Conservation (phyloP, 108 stramenopile species). For the Skeletonema costatum region DNA sequence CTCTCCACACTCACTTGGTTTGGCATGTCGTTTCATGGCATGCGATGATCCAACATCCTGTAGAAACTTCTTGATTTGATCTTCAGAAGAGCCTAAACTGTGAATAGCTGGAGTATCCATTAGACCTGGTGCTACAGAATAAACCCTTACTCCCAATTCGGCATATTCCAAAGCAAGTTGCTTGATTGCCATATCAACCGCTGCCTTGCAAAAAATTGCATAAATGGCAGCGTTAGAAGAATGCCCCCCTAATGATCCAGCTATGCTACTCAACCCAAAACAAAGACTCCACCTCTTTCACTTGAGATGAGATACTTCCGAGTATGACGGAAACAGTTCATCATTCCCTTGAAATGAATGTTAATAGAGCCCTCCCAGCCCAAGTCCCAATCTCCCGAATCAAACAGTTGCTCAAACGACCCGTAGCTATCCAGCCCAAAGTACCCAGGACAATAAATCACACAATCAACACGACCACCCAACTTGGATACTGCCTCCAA, state of each 20-base stretch:
- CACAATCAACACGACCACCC: constrained; percentile 9
- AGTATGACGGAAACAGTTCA: constrained; percentile 8
- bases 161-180: constrained; percentile 28
- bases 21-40: constrained; percentile 14
- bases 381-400: constrained; percentile 7
- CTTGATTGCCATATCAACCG: constrained; percentile 4
- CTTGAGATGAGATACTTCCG: constrained; percentile 8
- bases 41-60: constrained; percentile 3
- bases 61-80: neutral
- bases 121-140: constrained; percentile 6
- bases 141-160: constrained; percentile 1
- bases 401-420: constrained; percentile 14
- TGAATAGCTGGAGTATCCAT: constrained; percentile 21
- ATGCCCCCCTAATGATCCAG: constrained; percentile 8
- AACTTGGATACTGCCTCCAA: neutral
- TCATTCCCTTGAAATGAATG: constrained; percentile 17
- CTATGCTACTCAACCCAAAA: constrained; percentile 13
- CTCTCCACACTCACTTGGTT: constrained; percentile 13
- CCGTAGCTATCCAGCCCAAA: constrained; percentile 12
- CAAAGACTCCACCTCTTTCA: constrained; percentile 1
- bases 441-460: constrained; percentile 16
- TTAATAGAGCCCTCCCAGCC: constrained; percentile 18
- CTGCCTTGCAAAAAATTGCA: constrained; percentile 17
- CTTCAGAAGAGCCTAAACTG: neutral
- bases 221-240: constrained; percentile 9